These are phyloP conservation scores for Phalaenopsis equestris DNA, from an alignment of 106 monocot species.

Conservation along the genomic window DNA sequence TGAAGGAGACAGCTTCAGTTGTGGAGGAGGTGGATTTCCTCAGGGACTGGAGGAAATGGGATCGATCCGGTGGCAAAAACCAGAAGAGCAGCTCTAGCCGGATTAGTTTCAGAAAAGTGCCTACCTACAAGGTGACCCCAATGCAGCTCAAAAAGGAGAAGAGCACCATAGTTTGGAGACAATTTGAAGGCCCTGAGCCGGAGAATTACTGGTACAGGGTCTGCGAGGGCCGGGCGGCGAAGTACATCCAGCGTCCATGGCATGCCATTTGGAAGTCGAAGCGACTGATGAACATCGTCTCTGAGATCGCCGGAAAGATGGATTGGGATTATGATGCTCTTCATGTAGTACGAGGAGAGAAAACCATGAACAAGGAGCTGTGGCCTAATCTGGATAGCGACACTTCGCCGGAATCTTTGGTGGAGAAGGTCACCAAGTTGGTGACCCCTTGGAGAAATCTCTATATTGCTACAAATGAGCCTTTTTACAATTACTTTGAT, in stretches of 20 bases:
- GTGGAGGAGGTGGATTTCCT: conserved; percentile 81
- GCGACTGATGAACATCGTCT: conserved; percentile 78
- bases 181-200: conserved; percentile 67
- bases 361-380: conserved; percentile 57
- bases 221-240: conserved; percentile 81
- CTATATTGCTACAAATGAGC: conserved; percentile 87
- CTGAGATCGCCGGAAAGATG: conserved; percentile 62
- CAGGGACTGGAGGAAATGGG: conserved; percentile 72
- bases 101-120: conserved; percentile 15
- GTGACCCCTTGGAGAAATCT: conserved; percentile 64
- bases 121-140: conserved; percentile 54
- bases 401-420: conserved; percentile 62
- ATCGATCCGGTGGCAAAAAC: conserved; percentile 4
- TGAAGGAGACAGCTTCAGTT: conserved; percentile 69
- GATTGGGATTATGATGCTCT: conserved; percentile 95
- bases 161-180: conserved; percentile 74
- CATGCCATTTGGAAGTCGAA: conserved; percentile 80
- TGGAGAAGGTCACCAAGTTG: conserved; percentile 45
- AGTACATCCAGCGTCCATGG: conserved; percentile 80
- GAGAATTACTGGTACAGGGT: conserved; percentile 95
- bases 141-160: conserved; percentile 62
- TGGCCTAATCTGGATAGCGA: conserved; percentile 81
- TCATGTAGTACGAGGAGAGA: conserved; percentile 74
- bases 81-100: not conserved
- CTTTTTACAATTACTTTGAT: conserved; percentile 61